Conservation (phyloP, 306 rosid genomes). For the Dryas drummondii region DNA sequence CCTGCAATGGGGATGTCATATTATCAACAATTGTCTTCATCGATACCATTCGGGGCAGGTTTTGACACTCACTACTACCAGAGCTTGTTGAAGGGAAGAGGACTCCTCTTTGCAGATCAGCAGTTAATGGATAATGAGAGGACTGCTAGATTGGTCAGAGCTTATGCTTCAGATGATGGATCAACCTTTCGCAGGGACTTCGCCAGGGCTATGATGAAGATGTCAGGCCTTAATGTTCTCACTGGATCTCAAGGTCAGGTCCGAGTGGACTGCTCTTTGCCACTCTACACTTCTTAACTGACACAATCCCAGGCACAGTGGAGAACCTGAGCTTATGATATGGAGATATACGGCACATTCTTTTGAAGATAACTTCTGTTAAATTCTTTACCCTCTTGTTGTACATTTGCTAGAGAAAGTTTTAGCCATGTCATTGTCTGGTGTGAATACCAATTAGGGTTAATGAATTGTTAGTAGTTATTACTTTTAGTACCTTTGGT, state of each 20-base stretch:
- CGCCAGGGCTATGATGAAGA: slow-evolving; percentile 61
- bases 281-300: background rate
- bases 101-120: slow-evolving; percentile 82
- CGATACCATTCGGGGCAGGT: slow-evolving; percentile 49
- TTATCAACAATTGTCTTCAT: slow-evolving; percentile 35
- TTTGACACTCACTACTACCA: slow-evolving; percentile 70
- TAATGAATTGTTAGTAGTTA: too few species aligned
- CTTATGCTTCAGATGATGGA: slow-evolving; percentile 80
- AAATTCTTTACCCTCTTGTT: too few species aligned
- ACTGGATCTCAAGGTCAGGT: slow-evolving; percentile 42
- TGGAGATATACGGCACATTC: too few species aligned
- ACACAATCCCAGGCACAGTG: too few species aligned
- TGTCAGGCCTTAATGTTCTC: slow-evolving; percentile 52
- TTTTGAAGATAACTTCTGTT: too few species aligned
- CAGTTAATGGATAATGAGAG: slow-evolving; percentile 64
- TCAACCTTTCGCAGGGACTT: slow-evolving; percentile 77
- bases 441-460: too few species aligned
- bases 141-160: slow-evolving; percentile 60
- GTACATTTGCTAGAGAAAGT: too few species aligned
- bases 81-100: slow-evolving; percentile 67
- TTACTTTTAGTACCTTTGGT: too few species aligned
- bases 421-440: too few species aligned
- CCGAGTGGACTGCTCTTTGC: slow-evolving; percentile 32
- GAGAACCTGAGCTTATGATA: too few species aligned
- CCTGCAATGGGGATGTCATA: background rate